These are phyloP conservation scores for Paratrimastix pyriformis DNA, from an alignment of 78 protist species.

Conservation along the genomic window DNA sequence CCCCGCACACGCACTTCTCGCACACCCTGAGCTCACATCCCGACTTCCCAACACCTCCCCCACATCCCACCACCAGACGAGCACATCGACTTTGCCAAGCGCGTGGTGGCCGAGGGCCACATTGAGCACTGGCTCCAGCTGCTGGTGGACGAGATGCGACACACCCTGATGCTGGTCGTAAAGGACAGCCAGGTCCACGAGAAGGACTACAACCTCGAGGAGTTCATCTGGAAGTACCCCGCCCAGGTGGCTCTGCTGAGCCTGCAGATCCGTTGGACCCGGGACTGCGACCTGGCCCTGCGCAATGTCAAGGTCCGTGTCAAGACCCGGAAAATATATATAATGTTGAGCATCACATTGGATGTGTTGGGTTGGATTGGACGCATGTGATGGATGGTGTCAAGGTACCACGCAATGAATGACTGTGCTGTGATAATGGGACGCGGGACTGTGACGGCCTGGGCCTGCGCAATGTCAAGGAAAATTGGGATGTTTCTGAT, in stretches of 20 bases:
- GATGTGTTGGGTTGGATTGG: no score
- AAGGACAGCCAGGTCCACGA: neutral
- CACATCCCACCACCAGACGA: no score
- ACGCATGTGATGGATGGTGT: no score
- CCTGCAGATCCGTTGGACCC: slow-evolving; percentile 74
- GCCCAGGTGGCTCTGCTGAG: slow-evolving; percentile 60
- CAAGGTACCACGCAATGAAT: no score
- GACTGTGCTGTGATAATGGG: no score
- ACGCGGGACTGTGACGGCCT: no score
- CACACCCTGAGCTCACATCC: no score
- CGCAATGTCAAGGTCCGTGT: neutral
- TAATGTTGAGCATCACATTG: no score
- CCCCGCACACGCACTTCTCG: no score
- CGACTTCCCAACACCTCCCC: neutral
- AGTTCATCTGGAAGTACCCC: slow-evolving; percentile 34
- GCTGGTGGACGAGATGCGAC: slow-evolving; percentile 27
- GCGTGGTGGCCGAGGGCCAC: slow-evolving; percentile 50
- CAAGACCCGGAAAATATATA: no score
- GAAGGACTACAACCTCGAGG: slow-evolving; percentile 14
- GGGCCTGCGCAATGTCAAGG: no score
- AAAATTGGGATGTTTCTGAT: no score
- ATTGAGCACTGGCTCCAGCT: slow-evolving; percentile 66
- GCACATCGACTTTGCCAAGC: slow-evolving; percentile 21
- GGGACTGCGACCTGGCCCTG: slow-evolving; percentile 43
- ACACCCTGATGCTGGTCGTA: slow-evolving; percentile 18